Conservation (phyloP, 163 green algal genomes). For the Prototheca wickerhamii region DNA sequence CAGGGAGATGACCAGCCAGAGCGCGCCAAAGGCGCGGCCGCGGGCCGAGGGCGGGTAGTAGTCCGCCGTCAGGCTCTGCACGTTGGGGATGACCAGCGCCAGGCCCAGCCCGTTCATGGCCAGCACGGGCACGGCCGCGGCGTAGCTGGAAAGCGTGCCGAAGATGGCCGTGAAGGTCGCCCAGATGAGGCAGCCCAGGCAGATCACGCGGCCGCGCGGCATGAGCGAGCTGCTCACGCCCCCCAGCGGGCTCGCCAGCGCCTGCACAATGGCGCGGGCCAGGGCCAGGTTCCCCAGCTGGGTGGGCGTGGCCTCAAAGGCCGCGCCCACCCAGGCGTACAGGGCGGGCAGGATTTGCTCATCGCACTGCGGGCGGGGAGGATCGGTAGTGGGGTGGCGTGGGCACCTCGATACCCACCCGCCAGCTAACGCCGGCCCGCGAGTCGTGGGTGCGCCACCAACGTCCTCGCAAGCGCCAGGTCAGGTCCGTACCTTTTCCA, state of each 20-base stretch:
- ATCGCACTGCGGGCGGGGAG: not conserved
- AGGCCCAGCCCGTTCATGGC: constrained; percentile 57
- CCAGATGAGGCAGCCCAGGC: constrained; percentile 29
- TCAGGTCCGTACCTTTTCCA: constrained; percentile 19
- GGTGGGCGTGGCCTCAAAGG: constrained; percentile 41
- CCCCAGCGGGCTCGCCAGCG: constrained; percentile 45
- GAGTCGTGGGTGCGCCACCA: too few relatives aligned
- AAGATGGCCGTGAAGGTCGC: constrained; percentile 37
- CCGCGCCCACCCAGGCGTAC: constrained; percentile 37
- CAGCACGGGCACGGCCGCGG: constrained; percentile 33
- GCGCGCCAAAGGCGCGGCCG: constrained; percentile 48
- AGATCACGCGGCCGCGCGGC: constrained; percentile 16
- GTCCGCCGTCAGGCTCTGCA: constrained; percentile 54
- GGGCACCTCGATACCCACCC: too few relatives aligned
- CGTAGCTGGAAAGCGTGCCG: constrained; percentile 14
- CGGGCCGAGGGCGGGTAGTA: constrained; percentile 28
- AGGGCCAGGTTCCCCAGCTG: constrained; percentile 54
- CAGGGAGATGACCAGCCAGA: constrained; percentile 44
- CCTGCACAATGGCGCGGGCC: constrained; percentile 41
- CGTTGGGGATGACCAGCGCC: constrained; percentile 57
- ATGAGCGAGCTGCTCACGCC: constrained; percentile 19
- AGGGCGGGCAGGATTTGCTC: constrained; percentile 30
- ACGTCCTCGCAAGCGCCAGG: not conserved
- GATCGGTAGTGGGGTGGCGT: not conserved
- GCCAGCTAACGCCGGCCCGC: too few relatives aligned